Evolutionary conservation across 2,329 filamentous ascomycete genomes (phyloP), one percentile per base, ranked within the genome.

Genomic region (Hymenoscyphus infarciens): DNA sequence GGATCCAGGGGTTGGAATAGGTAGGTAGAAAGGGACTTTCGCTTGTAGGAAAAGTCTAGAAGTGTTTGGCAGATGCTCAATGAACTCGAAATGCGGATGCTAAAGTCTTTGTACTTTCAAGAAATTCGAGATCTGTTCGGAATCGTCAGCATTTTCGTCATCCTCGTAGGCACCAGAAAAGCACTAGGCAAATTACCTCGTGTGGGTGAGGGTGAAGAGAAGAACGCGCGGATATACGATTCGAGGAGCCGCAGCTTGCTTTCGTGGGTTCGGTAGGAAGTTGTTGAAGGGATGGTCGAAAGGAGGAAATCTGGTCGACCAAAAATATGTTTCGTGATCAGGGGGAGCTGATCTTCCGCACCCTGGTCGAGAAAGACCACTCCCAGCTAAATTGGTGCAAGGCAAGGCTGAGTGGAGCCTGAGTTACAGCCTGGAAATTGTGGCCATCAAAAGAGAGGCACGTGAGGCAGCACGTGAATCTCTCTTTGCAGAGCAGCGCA

Each of bases 71-170:
- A n/a, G 49, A 54, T 54, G 45, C 6, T 39, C 45, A 38, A 25
- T 22, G 33, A 27, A 55, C 15, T 52, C 3, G 27, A 19, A 33
- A 35, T 31, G 38, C 19, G 16, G 22, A 6, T 16, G 1, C 2
- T 15, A 42, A 19, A 42, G 52, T 58, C 61, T 67, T 64, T 63
- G 65, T 63, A 42, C 8, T 57, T 63, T 61, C 60, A 52, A 49
- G 19, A 49, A 49, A 60, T 64, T 61, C 60, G 66, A 70, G 65
- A 70, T 71, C 68, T 72, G 70, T 71, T 66, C 62, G 63, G 62
- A 63, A 61, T 62, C 63, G 60, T 70, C 64, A 70, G 64, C 63
- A 63, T 42, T 55, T 25, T 64, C 62, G 63, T 64, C 58, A 61
- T 56, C 62, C 62, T 38, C 49, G 59, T 57, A 65, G 64, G 63